Base-by-base conservation (phyloP, 2,329 filamentous ascomycete species). In the Exophiala bonariae region DNA sequence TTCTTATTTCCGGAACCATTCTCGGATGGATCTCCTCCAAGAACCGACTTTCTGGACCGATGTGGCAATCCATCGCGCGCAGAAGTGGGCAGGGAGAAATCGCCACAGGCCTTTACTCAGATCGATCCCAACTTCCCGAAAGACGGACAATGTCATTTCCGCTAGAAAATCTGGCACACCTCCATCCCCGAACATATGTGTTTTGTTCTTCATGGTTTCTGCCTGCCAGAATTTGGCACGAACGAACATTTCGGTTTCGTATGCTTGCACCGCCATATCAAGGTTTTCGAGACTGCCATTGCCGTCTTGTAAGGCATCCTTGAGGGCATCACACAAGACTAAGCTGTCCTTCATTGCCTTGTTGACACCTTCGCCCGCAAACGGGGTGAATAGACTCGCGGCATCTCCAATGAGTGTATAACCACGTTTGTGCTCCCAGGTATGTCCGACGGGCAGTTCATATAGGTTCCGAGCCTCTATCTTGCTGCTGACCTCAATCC, bases 281-380 rank as follows among this genome's bases (percentile, higher is more conserved):
- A 26, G 23, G 6, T 26, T 26, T 6, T 26, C 23, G 23, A 26
- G 23, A 26, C 11, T 26, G 14, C 44, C 50, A 14, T 61, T 34
- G 13, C 8, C 32, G 6, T 34, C 6, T 43, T 17, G 37, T 13
- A 55, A 23, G 5, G 54, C 52, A 14, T 51, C 37, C 42, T 53
- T 46, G 3, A 64, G 57, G 3, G 50, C 54, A 5, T 58, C 54
- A 19, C 52, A 51, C 26, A 63, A 40, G 11, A 55, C 44, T 18
- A 63, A 32, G 1, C 61, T 51, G 52, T 64, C 61, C 36, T 50
- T 54, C 59, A 64, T 62, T n/a, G 61, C 58, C 33, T 54, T 52
- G 26, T 65, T 65, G 16, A 65, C 63, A 2, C 63, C 63, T 23
- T 61, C 62, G 2, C 63, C 63, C 35, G 60, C 59, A 47, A 60